Evolutionary conservation across 106 monocot genomes (phyloP), one percentile per base, ranked within the genome.

Genomic region (Ottelia alismoides): DNA sequence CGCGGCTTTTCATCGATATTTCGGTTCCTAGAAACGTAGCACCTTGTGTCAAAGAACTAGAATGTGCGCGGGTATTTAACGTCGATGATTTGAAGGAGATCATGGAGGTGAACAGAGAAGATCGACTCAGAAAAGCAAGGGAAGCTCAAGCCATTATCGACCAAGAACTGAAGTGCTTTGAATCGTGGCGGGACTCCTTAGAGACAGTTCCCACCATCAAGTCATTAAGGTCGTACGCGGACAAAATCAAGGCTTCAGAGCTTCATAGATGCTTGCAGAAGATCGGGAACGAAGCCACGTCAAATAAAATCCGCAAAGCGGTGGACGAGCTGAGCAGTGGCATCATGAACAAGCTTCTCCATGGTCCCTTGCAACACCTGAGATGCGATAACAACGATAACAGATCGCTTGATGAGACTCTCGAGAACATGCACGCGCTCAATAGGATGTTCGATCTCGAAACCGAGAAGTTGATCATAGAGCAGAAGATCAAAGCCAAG

Each of bases 141-240:
- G 96, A 98, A 61, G 96, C 96, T 22, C 81, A 86, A 53, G 29
- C 60, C 18, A 76, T 98, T 27, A 98, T 98, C 56, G 65, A 47
- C 1, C 43, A 98, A 47, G 89, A 98, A 60, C 18, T 86, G 70
- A 90, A 68, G 27, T 60, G 51, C 28, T 98, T 98, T 29, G 82
- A 90, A 68, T 78, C 82, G 25, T 98, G 96, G 96, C 76, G 90
- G 31, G 85, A 98, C 52, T 98, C 96, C 2, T 52, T 98, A 67
- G 89, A 90, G 64, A 98, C 96, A 6, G 96, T 98, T n/a, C 96
- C 89, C 2, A 98, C 96, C 18, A 98, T 98, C 65, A 98, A 89
- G 77, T 90, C 85, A 47, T 50, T 98, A n/a, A 79, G 85, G 56
- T 81, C 85, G 0, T 98, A 85, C 49, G 85, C 82, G 10, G 89